Evolutionary conservation across 2,329 filamentous ascomycete species (phyloP), one percentile per base, ranked within the genome.

Genomic region (Stagonosporopsis cucurbitacearum): DNA sequence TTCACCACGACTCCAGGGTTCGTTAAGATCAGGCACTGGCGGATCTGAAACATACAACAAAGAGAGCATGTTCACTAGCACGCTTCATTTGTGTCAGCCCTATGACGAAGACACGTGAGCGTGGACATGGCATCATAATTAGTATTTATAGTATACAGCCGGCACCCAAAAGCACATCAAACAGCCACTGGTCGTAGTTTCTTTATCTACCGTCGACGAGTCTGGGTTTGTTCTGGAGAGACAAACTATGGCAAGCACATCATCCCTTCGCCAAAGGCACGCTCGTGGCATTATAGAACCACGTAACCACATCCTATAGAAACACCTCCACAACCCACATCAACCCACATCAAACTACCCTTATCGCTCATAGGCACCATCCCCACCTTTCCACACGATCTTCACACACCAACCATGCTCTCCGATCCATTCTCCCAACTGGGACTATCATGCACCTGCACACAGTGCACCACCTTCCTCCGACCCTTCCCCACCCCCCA

Each of bases 381-480:
- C 12, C 15, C n/a, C 23, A 17, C 4, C n/a, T n/a, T 17, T 17
- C 8, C n/a, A 30, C 4, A 11, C 1, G 15, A 23, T 6, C 25
- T 19, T n/a, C 7, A 9, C 40, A 32, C 36, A 36, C 4, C 22
- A 17, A 42, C 28, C 13, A 63, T 61, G 49, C 22, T 45, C 28
- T 23, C 33, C 22, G 19, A 28, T 9, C 41, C 41, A 0, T 19
- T 55, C 19, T 33, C 58, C n/a, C n/a, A 22, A 7, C 44, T 58
- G 3, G 63, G 58, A 26, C 59, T 66, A 12, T 54, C 52, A 2
- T 66, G 63, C 43, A 9, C 56, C 22, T 66, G 61, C 50, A 35
- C 28, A 17, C 48, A 63, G 35, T 66, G 59, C 51, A 50, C 30
- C 3, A 26, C 47, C 6, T 64, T 64, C 39, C 42, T 66, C 7